Base-by-base conservation (phyloP, 371 early-diverging fungal genomes). In the Mortierella sp. region DNA sequence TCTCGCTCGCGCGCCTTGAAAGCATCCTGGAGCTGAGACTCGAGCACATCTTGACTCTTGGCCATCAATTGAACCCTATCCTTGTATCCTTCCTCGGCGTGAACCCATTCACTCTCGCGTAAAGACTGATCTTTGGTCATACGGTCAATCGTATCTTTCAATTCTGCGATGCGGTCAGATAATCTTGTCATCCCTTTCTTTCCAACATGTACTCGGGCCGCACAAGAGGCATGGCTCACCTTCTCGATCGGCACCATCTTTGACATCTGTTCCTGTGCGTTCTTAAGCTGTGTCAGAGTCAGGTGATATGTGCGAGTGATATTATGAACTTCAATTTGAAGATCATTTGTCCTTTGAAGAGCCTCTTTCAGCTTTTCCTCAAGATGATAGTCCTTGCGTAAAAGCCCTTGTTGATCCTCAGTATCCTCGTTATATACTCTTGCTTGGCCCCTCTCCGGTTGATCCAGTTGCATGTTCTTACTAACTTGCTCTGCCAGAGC, bases 201-300 rank as follows among this genome's bases (percentile, higher is more conserved):
- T 17, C 68, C 56, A 0, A 54, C 47, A 13, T 59, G 62, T 19
- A 70, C 42, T n/a, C 64, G 70, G 0, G 62, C 43, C 2, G 64
- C 67, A 45, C 71, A 76, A 17, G 63, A 28, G 19, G 63, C 69
- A 43, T 76, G 76, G 26, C 43, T 76, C 13, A 64, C 68, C 28
- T 63, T 19, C 17, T 62, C 64, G 3, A 40, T 53, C 12, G 76
- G 71, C 8, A 71, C 70, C 71, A 76, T 76, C n/a, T 37, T 56
- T 15, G 53, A 17, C 61, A 71, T 59, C 42, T 66, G 19, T 0
- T 10, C 42, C 22, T 55, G 51, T 1, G 67, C 34, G 1, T 37
- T 53, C 61, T 67, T 57, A 32, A 71, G 54, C 13, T 45, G 45
- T 1, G 59, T 54, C 0, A 66, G 31, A 9, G 62, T 61, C 1